Base-by-base conservation (phyloP, 129 eudicot genomes). In the Helichrysum umbraculigerum region DNA sequence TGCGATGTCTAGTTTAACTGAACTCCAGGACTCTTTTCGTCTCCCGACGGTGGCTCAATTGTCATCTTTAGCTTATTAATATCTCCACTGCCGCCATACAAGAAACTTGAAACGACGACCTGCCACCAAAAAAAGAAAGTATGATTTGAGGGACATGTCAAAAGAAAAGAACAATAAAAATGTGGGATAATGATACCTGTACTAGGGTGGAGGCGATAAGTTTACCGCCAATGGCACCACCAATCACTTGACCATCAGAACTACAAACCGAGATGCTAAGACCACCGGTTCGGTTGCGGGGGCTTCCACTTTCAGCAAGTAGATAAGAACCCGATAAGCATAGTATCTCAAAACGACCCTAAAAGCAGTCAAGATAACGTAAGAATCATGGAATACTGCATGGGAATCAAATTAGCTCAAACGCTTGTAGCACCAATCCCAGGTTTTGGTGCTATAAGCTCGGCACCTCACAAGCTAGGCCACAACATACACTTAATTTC, bases 321-420 rank as follows among this genome's bases (percentile, higher is more conserved):
- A 95, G 86, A 81, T 89, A 95, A 51, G 96, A 95, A 25, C 99
- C 99, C 7, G 99, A 91, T 78, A 95, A 76, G 66, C 96, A 89
- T 33, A 95, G 74, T 69, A 95, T 91, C 89, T 91, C 93, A 71
- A 95, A 95, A 65, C 86, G 92, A 52, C 99, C 99, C 99, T 95
- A 72, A 71, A 17, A 83, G n/a, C 58, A 76, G 47, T 57, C 65
- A 19, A 62, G 22, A 44, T 28, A 32, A 56, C 8, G 20, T 54
- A 41, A 62, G 76, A 44, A 28, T 62, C 8, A 30, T 69, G 79
- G 62, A 57, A 19, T 41, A 70, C 30, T 57, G 59, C 10, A 67
- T 32, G 21, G 28, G 20, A 32, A 59, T 54, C 28, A n/a, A 57
- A 57, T 57, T 57, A 6, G 28, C 62, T 57, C 14, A 57, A 19